Percentiles rank a stretch among this genome's conserved stretches.
These are phyloP conservation scores for Nicotiana undulata DNA, from an alignment of 257 asterid genomes.

Conservation along the genomic window DNA sequence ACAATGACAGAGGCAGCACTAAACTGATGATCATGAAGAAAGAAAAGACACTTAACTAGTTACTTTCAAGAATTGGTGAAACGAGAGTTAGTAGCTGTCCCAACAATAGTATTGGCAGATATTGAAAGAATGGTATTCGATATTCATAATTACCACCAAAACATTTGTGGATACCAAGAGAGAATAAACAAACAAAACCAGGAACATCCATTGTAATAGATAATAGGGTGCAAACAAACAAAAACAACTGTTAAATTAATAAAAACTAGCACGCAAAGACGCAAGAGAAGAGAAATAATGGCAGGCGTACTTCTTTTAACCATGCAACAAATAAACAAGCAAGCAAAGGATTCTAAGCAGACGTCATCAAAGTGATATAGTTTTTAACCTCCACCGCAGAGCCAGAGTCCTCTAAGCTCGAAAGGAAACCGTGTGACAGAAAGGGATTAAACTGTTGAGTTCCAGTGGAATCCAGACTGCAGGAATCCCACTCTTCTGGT, in stretches of 20 bases:
- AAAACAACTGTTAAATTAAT: neutral
- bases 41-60: neutral
- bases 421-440: conserved; percentile 74
- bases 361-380: conserved; percentile 18
- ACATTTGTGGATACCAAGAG: too few species aligned
- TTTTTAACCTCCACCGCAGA: conserved; percentile 72
- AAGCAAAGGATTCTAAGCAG: neutral
- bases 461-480: conserved; percentile 67
- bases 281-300: neutral
- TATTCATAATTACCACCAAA: too few species aligned
- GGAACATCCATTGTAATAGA: neutral
- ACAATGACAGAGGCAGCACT: neutral
- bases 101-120: neutral
- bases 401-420: conserved; percentile 87
- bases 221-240: neutral
- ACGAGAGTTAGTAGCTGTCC: neutral
- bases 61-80: neutral
- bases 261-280: neutral
- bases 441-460: conserved; percentile 69
- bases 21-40: neutral
- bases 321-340: neutral
- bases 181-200: neutral
- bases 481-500: conserved; percentile 81
- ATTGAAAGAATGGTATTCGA: neutral
- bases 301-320: neutral